Evolutionary conservation across 1,284 basidiomycete genomes (phyloP), one percentile per base, ranked within the genome.

Genomic region (Porphyrellus sp.): DNA sequence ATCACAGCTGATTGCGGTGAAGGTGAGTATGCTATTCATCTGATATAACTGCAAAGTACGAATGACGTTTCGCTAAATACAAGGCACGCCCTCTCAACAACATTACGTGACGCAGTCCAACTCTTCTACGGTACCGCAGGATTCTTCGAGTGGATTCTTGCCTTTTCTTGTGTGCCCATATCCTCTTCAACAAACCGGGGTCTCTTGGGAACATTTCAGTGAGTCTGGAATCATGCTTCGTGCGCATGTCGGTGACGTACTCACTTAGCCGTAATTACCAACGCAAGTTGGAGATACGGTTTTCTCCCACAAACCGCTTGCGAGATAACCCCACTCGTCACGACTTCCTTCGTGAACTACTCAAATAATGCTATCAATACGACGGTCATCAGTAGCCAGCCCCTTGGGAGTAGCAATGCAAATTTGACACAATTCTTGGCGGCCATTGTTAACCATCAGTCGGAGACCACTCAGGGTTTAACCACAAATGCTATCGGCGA

Each of bases 131-230:
- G 24, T 21, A 28, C 46, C 49, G 18, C 24, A 48, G 5, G 18
- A 18, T 24, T n/a, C 21, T 20, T 39, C 53, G 15, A 62, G 30
- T 30, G 60, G 60, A 30, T 46, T 60, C 20, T 28, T 60, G n/a
- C 38, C 59, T 0, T 56, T 53, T 12, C 24, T 56, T 4, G 59
- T 62, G 4, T 60, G 57, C 8, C 60, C 53, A 4, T 61, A 55
- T n/a, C 51, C 56, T n/a, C 33, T 50, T 9, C 9, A 11, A 8
- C 55, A 57, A 30, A 42, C 28, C 1, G 33, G 42, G 8, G 16
- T 47, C 8, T n/a, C 34, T 15, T 57, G 51, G 47, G 40, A 47
- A 8, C 23, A 30, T 2, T 43, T 57, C 34, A 46, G 56, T 57
- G 31, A 33, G 55, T 57, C 12, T 31, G 0, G 1, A 1, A 0